A percentile compares a stretch with the other conserved stretches of the same genome.
Evolutionary conservation across 2,329 filamentous ascomycete genomes (phyloP).

Genomic region (Juglanconis juglandina): DNA sequence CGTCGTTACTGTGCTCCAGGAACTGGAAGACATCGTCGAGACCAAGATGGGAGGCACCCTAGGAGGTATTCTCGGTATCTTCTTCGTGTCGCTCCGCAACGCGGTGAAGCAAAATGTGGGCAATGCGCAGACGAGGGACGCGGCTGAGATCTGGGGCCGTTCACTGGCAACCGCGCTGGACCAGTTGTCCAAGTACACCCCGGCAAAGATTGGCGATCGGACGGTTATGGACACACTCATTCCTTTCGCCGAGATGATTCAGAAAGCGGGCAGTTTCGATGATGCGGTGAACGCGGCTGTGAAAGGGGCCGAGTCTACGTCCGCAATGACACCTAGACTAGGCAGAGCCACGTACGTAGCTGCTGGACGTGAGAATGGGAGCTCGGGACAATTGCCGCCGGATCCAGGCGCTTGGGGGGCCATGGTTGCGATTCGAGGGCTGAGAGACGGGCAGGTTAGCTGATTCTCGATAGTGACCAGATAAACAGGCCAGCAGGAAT

Average conservation of each 20-base stretch:
- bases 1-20: slow-evolving; percentile 43
- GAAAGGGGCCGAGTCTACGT: slow-evolving; percentile 59
- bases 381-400: slow-evolving; percentile 44
- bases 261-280: slow-evolving; percentile 46
- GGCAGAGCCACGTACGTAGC: slow-evolving; percentile 68
- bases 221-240: slow-evolving; percentile 57
- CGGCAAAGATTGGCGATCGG: slow-evolving; percentile 52
- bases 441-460: slow-evolving; percentile 22
- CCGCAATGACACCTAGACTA: slow-evolving; percentile 60
- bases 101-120: slow-evolving; percentile 30
- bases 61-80: slow-evolving; percentile 52
- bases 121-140: slow-evolving; percentile 24
- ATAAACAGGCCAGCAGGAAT: too few species aligned
- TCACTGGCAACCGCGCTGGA: slow-evolving; percentile 41
- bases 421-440: slow-evolving; percentile 49
- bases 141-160: slow-evolving; percentile 40
- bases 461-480: not conserved
- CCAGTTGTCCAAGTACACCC: slow-evolving; percentile 50
- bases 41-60: slow-evolving; percentile 52
- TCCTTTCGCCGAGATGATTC: slow-evolving; percentile 48
- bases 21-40: slow-evolving; percentile 54
- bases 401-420: slow-evolving; percentile 71
- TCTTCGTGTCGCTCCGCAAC: slow-evolving; percentile 46
- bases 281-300: slow-evolving; percentile 57
- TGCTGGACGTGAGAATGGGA: slow-evolving; percentile 39